phyloP scores from a whole-genome alignment of 2,329 filamentous ascomycete species.

The Colletotrichum chrysophilum region DNA sequence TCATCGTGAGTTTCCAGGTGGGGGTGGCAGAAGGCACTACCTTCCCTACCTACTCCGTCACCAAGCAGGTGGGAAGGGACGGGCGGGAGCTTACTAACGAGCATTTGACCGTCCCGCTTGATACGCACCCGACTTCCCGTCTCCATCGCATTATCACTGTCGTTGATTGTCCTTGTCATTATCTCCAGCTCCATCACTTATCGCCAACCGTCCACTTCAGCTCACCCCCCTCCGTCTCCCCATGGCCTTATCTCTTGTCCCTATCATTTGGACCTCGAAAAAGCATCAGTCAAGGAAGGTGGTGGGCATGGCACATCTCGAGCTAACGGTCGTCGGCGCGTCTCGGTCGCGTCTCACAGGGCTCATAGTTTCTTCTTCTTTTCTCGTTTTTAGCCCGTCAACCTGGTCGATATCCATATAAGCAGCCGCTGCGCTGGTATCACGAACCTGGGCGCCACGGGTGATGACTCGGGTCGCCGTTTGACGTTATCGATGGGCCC shows the following conservation, averaged over 20 bases:
- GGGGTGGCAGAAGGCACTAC: neutral
- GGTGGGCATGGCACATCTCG: neutral
- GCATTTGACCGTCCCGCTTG: neutral
- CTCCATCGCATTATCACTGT: neutral
- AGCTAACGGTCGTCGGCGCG: neutral
- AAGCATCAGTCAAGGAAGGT: neutral
- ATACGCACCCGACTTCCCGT: neutral
- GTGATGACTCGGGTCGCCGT: constrained; percentile 6
- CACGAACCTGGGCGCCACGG: neutral
- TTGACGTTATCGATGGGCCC: neutral
- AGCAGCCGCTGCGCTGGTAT: neutral
- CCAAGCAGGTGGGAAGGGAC: neutral
- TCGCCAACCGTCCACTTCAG: neutral
- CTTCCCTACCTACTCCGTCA: neutral
- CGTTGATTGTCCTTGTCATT: neutral
- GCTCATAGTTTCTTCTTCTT: neutral
- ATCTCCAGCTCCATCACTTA: neutral
- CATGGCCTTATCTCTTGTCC: neutral
- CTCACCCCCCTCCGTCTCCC: neutral
- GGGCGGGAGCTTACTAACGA: neutral
- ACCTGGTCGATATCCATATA: neutral
- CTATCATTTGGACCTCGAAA: neutral
- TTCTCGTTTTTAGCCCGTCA: neutral
- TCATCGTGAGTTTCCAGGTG: constrained; percentile 8
- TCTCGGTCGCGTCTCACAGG: constrained; percentile 15